Evolutionary conservation across 257 asterid genomes (phyloP).

Genomic region (Oldenlandia corymbosa): DNA sequence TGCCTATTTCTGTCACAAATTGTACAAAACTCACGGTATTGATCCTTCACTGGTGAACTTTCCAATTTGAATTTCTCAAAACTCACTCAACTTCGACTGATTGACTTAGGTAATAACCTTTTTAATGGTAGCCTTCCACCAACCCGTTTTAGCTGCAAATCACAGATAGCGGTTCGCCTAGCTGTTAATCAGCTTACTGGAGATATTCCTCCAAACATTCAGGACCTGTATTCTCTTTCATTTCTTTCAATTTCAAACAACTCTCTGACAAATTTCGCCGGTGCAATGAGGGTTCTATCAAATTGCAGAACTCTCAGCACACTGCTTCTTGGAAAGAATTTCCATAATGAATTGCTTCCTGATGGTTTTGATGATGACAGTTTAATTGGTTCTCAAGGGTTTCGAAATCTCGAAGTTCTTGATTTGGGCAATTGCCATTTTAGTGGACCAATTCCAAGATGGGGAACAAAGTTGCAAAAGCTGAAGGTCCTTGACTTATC

Average conservation of each 20-base stretch:
- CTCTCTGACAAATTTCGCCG: conserved; percentile 56
- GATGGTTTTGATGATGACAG: conserved; percentile 27
- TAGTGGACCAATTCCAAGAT: conserved; percentile 65
- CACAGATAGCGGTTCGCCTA: conserved; percentile 63
- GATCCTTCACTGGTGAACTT: conserved; percentile 72
- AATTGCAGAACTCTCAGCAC: conserved; percentile 74
- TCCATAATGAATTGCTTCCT: conserved; percentile 56
- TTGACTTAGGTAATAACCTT: conserved; percentile 75
- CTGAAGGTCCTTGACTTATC: conserved; percentile 79
- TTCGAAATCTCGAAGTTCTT: conserved; percentile 61
- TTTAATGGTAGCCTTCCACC: conserved; percentile 60
- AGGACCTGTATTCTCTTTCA: conserved; percentile 54
- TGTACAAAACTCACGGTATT: conserved; percentile 55
- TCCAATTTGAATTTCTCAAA: conserved; percentile 65
- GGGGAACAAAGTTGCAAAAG: conserved; percentile 48
- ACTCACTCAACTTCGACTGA: conserved; percentile 38
- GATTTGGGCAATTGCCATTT: conserved; percentile 47
- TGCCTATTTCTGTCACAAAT: conserved; percentile 65
- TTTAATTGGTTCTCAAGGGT: conserved; percentile 38
- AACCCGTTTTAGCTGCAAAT: conserved; percentile 65
- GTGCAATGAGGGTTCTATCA: conserved; percentile 53
- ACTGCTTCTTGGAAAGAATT: conserved; percentile 68
- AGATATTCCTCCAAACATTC: conserved; percentile 51
- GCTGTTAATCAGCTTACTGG: conserved; percentile 66
- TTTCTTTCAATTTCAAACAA: conserved; percentile 79